phyloP scores from a whole-genome alignment of 352 stramenopile genomes.

The Globisporangium lucens region DNA sequence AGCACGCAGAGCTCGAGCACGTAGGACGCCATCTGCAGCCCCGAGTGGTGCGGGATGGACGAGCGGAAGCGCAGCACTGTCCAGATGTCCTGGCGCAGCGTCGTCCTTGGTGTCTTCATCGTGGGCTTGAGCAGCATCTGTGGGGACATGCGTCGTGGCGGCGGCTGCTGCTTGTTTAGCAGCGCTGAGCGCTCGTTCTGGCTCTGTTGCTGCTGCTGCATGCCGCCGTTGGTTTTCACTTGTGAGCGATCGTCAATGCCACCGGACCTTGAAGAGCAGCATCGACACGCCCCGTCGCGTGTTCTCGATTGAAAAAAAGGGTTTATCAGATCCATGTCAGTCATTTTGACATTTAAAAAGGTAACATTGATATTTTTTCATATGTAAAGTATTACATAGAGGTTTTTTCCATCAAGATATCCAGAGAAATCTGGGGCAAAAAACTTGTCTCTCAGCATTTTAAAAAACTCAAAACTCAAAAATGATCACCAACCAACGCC shows the following conservation, averaged over 20 bases:
- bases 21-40: slow-evolving; percentile 51
- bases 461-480: background rate
- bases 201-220: background rate
- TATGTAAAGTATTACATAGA: background rate
- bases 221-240: background rate
- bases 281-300: background rate
- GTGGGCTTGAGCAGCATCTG: background rate
- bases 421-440: background rate
- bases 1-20: slow-evolving; percentile 49
- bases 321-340: background rate
- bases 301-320: background rate
- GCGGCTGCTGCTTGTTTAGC: background rate
- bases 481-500: background rate
- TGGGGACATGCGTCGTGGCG: background rate
- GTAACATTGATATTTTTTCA: background rate
- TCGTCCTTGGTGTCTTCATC: slow-evolving; percentile 5
- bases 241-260: background rate
- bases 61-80: slow-evolving; percentile 57
- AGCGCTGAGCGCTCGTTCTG: slow-evolving; percentile 5
- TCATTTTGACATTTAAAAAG: background rate
- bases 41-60: slow-evolving; percentile 37
- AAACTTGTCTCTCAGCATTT: background rate
- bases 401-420: background rate
- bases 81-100: slow-evolving; percentile 50
- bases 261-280: slow-evolving; percentile 1